Percentiles rank a stretch among this genome's conserved stretches.
These are phyloP conservation scores for Aspergillus niger DNA, from an alignment of 2,329 filamentous ascomycete species.

Conservation along the genomic window DNA sequence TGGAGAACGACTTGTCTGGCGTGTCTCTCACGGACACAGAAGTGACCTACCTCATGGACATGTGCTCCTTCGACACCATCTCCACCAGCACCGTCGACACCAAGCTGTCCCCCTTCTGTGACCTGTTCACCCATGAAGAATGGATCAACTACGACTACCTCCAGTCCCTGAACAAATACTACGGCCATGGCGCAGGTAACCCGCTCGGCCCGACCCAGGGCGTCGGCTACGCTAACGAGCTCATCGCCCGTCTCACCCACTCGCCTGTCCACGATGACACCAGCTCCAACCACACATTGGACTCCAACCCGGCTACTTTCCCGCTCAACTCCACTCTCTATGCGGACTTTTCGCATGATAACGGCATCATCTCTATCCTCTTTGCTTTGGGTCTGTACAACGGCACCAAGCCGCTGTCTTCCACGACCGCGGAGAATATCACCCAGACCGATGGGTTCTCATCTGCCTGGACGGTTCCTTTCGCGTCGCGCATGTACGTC, in stretches of 20 bases:
- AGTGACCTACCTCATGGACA: constrained; percentile 76
- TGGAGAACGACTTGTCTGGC: constrained; percentile 70
- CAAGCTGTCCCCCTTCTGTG: constrained; percentile 70
- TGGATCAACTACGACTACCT: constrained; percentile 82
- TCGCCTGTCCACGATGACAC: constrained; percentile 71
- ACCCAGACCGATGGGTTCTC: constrained; percentile 67
- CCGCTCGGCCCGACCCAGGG: constrained; percentile 80
- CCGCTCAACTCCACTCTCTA: constrained; percentile 71
- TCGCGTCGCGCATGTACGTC: constrained; percentile 77
- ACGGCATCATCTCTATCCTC: constrained; percentile 76
- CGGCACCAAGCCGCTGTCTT: constrained; percentile 57
- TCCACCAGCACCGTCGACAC: constrained; percentile 54
- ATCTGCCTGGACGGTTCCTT: constrained; percentile 78
- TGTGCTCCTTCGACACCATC: constrained; percentile 85
- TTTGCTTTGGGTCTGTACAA: constrained; percentile 79
- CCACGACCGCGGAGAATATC: constrained; percentile 51
- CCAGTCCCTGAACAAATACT: constrained; percentile 79
- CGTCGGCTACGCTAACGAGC: constrained; percentile 83
- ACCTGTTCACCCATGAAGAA: constrained; percentile 70
- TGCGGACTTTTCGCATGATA: constrained; percentile 91
- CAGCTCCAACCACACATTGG: constrained; percentile 75
- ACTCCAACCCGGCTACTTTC: constrained; percentile 68
- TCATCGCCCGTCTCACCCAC: constrained; percentile 75
- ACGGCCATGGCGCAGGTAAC: constrained; percentile 76
- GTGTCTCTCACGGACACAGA: constrained; percentile 65